Percentiles rank a stretch among this genome's conserved stretches.
These are phyloP conservation scores for Gentiana straminea DNA, from an alignment of 257 asterid genomes.

Conservation along the genomic window DNA sequence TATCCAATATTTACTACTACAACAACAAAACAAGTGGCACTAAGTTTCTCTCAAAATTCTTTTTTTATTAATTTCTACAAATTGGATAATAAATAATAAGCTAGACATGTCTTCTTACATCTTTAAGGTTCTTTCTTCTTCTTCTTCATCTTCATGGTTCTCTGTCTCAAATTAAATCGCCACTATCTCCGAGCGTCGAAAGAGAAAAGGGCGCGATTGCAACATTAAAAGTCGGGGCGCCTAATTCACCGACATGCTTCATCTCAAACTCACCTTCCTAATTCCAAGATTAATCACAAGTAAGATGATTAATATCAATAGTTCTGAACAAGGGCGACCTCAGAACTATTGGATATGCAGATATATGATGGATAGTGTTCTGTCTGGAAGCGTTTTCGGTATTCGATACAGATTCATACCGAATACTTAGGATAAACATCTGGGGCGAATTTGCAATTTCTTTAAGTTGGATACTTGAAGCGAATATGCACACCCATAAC, in stretches of 20 bases:
- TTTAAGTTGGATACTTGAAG: too few species aligned
- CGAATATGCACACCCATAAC: too few species aligned
- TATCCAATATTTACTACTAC: too few species aligned
- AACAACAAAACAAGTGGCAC: too few species aligned
- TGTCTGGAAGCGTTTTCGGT: too few species aligned
- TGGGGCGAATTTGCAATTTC: too few species aligned
- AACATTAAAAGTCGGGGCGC: conserved; percentile 47
- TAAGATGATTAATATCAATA: conserved; percentile 2
- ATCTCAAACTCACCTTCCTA: conserved; percentile 81
- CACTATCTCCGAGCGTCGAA: conserved; percentile 43
- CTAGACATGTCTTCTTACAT: neutral
- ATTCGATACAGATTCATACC: too few species aligned
- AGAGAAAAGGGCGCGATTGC: conserved; percentile 60
- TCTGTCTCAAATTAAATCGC: conserved; percentile 21
- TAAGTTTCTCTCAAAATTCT: neutral
- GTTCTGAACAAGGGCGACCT: neutral
- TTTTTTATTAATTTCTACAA: neutral
- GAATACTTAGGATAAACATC: too few species aligned
- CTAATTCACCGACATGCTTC: conserved; percentile 57
- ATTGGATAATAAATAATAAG: neutral
- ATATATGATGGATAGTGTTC: too few species aligned
- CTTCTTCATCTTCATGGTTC: neutral
- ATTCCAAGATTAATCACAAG: conserved; percentile 2
- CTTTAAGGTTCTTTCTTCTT: neutral
- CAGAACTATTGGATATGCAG: too few species aligned